Conservation (phyloP, 1,284 basidiomycete genomes). For the Kalmanozyma brasiliensis region DNA sequence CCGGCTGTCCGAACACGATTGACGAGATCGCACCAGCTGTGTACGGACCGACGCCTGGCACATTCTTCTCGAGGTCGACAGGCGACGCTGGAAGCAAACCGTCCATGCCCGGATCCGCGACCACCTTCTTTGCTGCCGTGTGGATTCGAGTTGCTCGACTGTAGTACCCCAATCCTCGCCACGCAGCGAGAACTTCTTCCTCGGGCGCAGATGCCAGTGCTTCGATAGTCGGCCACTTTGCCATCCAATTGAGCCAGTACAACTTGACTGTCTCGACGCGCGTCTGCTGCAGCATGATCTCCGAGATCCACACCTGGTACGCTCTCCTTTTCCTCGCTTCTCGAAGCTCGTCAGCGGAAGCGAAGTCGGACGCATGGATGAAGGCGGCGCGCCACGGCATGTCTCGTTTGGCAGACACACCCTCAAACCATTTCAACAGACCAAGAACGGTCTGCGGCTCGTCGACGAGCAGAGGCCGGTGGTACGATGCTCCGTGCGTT, state of each 20-base stretch:
- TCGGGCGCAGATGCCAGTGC: slow-evolving; percentile 77
- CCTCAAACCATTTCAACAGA: slow-evolving; percentile 75
- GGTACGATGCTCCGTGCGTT: slow-evolving; percentile 39
- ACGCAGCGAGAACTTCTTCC: slow-evolving; percentile 63
- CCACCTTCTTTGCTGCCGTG: slow-evolving; percentile 58
- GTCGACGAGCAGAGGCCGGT: slow-evolving; percentile 51
- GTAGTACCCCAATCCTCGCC: slow-evolving; percentile 66
- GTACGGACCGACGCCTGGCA: slow-evolving; percentile 91
- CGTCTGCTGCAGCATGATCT: slow-evolving; percentile 98
- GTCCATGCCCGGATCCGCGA: slow-evolving; percentile 69
- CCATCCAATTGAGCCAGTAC: slow-evolving; percentile 64
- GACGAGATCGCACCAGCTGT: slow-evolving; percentile 72
- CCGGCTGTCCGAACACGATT: slow-evolving; percentile 63
- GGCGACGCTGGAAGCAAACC: slow-evolving; percentile 83
- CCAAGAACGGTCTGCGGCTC: slow-evolving; percentile 18
- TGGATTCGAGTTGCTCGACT: slow-evolving; percentile 64
- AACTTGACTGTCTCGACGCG: slow-evolving; percentile 69
- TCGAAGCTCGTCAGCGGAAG: slow-evolving; percentile 70
- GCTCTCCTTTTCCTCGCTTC: slow-evolving; percentile 69
- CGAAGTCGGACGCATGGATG: slow-evolving; percentile 36
- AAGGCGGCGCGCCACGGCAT: slow-evolving; percentile 89
- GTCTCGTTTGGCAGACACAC: slow-evolving; percentile 74
- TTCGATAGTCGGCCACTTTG: slow-evolving; percentile 65
- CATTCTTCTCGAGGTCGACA: slow-evolving; percentile 81
- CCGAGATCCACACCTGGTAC: slow-evolving; percentile 82